Evolutionary conservation across 805 yeast species (phyloP).

Genomic region (Kodamaea sagamina): DNA sequence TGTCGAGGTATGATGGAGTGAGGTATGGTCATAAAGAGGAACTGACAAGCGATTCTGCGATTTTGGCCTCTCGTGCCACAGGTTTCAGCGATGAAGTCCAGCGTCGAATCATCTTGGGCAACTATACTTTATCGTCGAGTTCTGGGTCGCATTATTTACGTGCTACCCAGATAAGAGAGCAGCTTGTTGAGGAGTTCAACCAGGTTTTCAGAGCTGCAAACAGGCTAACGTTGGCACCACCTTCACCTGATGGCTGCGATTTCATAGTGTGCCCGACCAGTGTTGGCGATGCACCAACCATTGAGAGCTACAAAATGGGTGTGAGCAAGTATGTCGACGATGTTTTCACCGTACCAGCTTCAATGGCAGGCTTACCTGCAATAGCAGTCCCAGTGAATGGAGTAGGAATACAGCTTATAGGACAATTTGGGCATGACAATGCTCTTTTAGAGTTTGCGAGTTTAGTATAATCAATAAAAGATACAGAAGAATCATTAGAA

Average conservation of each 20-base stretch:
- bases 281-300: slow-evolving; percentile 53
- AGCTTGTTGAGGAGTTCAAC: slow-evolving; percentile 67
- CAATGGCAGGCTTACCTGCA: slow-evolving; percentile 89
- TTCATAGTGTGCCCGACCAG: slow-evolving; percentile 76
- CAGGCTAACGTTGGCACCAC: slow-evolving; percentile 17
- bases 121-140: slow-evolving; percentile 78
- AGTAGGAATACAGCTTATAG: slow-evolving; percentile 75
- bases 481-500: too few relatives aligned
- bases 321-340: slow-evolving; percentile 76
- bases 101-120: slow-evolving; percentile 81
- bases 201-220: slow-evolving; percentile 46
- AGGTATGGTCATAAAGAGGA: slow-evolving; percentile 65
- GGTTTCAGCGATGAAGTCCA: slow-evolving; percentile 85
- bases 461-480: too few relatives aligned
- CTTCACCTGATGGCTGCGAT: slow-evolving; percentile 53
- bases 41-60: slow-evolving; percentile 5
- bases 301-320: slow-evolving; percentile 50
- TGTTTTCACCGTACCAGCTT: slow-evolving; percentile 84
- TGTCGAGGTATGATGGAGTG: slow-evolving; percentile 87
- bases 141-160: slow-evolving; percentile 72
- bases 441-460: slow-evolving; percentile 43
- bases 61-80: slow-evolving; percentile 53
- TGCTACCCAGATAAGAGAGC: slow-evolving; percentile 68
- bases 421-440: slow-evolving; percentile 83
- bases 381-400: slow-evolving; percentile 65